A percentile compares a stretch with the other conserved stretches of the same genome.
Conservation (phyloP, 306 rosid genomes). For the Trifolium pratense region DNA sequence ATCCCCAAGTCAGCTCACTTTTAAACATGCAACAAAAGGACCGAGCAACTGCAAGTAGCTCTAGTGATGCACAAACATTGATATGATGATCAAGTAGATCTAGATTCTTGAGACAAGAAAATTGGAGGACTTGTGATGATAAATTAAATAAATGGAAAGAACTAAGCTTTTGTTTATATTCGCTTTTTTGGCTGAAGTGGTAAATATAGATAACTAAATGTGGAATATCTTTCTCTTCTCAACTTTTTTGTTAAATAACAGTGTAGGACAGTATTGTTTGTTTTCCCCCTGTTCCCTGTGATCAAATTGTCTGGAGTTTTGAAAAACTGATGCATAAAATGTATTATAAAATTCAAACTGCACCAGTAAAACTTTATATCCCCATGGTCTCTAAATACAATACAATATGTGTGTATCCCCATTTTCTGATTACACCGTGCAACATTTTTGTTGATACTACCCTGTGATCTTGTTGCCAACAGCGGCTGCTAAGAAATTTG, state of each 20-base stretch:
- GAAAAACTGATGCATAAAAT: conserved; percentile 8
- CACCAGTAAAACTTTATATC: background rate
- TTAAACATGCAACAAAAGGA: too few species aligned
- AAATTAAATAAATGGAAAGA: too few species aligned
- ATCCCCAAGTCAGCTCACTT: too few species aligned
- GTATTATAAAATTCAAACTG: background rate
- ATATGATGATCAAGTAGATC: too few species aligned
- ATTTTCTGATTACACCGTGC: conserved; percentile 16
- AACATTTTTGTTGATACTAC: conserved; percentile 24
- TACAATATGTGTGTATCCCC: background rate
- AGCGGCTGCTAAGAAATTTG: conserved; percentile 62
- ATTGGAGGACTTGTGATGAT: too few species aligned
- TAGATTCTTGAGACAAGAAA: too few species aligned
- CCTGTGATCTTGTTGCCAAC: conserved; percentile 34
- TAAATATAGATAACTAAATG: too few species aligned
- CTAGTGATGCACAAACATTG: too few species aligned
- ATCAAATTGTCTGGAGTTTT: background rate
- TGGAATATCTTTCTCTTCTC: background rate
- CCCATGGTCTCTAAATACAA: conserved; percentile 5
- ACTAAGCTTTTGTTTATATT: too few species aligned
- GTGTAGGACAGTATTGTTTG: conserved; percentile 5
- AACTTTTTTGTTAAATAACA: conserved; percentile 11
- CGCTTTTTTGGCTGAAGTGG: too few species aligned
- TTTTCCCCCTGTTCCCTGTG: background rate
- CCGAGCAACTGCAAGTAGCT: too few species aligned